Base-by-base conservation (phyloP, 805 yeast genomes). In the Tetrapisispora phaffii region DNA sequence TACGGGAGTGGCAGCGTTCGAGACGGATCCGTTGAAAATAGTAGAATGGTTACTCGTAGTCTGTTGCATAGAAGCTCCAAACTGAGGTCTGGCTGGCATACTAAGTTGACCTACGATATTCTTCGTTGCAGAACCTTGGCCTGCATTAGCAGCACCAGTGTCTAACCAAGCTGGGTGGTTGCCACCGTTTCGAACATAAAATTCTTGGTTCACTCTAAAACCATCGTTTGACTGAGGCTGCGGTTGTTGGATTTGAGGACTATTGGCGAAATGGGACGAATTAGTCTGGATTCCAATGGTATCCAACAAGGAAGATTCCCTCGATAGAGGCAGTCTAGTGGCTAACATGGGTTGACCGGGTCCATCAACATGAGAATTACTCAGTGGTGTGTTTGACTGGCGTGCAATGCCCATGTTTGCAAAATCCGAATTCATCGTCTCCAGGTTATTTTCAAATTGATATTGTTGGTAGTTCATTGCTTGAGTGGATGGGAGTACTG, bases 291-390 rank as follows among this genome's bases (percentile, higher is more conserved):
- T 50, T n/a, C 61, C 60, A 4, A 60, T 38, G 3, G 55, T 48
- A 41, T 59, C 62, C 48, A 57, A 43, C 35, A 61, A 35, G 2
- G 62, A 58, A 3, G 53, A 33, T 2, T 59, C 45, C 39, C 60
- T 54, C 22, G 48, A 38, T 38, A 54, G 38, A 23, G 55, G 54
- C 3, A 40, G 2, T 17, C 37, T 21, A 34, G 33, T 34, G 9
- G 5, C 26, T 12, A 31, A 15, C 5, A 10, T n/a, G 4, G 31
- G 31, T 28, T 28, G 31, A 4, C 10, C n/a, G 15, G 24, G 32
- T 8, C 39, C 39, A 24, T 29, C 24, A 4, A 40, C 12, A 3
- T 31, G 37, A 3, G 33, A 12, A 23, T 22, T 23, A 23, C 12
- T 36, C 16, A 36, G 23, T 22, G 39, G 29, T 5, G 29, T 36